Evolutionary conservation across 2,329 filamentous ascomycete genomes (phyloP), one percentile per base, ranked within the genome.

Genomic region (Arthroderma uncinatum): DNA sequence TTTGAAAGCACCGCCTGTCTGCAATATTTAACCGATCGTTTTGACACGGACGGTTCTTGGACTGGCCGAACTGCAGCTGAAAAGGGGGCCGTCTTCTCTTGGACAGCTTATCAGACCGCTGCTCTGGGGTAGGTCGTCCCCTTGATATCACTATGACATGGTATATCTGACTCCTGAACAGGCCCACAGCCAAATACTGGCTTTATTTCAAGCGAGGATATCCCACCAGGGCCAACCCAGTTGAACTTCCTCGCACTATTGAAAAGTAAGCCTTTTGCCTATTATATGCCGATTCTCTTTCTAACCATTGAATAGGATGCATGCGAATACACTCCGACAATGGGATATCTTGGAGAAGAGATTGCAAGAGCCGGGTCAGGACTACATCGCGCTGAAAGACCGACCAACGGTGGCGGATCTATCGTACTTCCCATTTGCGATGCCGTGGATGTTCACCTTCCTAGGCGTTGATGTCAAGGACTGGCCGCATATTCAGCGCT

Each of bases 1-100:
- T 74, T 72, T 48, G 71, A 73, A 56, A 61, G 68, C n/a, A 72
- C 70, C 0, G 68, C 70, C 1, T 73, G 70, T 53, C 59, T 74
- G 12, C 65, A 71, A 55, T 73, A 73, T 57, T 62, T 73, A 1
- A 65, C 66, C 1, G 66, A 68, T 0, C 55, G 63, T 14, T 72
- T 62, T 57, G 70, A 73, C 59, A 53, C 10, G 12, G 62, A 64
- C 8, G 68, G 69, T 0, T 23, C 48, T 1, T 74, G 67, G 68
- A 60, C 19, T 5, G 70, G 71, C 0, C 59, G 62, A 2, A 71
- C 59, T 6, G 60, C 62, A 8, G 48, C 36, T 4, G 71, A 73
- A 57, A 52, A 34, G 30, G 67, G 54, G 5, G 56, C 56, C 8
- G 61, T 73, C 1, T 33, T 68, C 1, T 64, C 64, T 9, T 73